Conservation (phyloP, 176 grass and related monocot genomes). For the Carex cristatella region DNA sequence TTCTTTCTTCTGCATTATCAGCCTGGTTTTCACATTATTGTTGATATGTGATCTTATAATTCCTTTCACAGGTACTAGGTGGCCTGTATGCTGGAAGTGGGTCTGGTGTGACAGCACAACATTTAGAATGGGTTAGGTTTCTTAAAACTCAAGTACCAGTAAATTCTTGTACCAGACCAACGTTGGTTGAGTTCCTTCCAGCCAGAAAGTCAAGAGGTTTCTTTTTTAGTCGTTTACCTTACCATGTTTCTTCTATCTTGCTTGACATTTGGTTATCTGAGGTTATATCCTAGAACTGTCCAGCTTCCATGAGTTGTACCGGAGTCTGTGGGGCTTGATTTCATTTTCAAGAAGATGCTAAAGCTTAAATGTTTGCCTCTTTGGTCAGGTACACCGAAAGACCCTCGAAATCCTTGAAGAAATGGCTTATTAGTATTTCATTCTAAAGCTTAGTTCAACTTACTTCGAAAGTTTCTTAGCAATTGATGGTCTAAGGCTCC, state of each 20-base stretch:
- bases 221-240: neutral
- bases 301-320: neutral
- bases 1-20: conserved; percentile 2
- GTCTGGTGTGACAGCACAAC: conserved; percentile 88
- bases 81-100: conserved; percentile 65
- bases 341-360: neutral
- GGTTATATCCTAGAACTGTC: neutral
- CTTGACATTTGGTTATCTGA: conserved; percentile 7
- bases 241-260: neutral
- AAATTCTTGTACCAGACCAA: neutral
- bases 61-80: conserved; percentile 59
- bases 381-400: conserved; percentile 65
- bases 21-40: neutral
- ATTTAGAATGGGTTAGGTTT: conserved; percentile 84
- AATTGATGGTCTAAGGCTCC: neutral
- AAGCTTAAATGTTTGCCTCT: neutral
- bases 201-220: neutral
- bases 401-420: conserved; percentile 88
- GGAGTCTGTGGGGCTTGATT: neutral
- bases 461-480: neutral
- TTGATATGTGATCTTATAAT: neutral
- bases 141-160: neutral
- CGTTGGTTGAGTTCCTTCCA: neutral
- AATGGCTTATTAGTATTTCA: conserved; percentile 54
- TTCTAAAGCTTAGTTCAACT: neutral